These are phyloP conservation scores for Pseudofabraea citricarpa DNA, from an alignment of 2,329 filamentous ascomycete species.

Conservation along the genomic window DNA sequence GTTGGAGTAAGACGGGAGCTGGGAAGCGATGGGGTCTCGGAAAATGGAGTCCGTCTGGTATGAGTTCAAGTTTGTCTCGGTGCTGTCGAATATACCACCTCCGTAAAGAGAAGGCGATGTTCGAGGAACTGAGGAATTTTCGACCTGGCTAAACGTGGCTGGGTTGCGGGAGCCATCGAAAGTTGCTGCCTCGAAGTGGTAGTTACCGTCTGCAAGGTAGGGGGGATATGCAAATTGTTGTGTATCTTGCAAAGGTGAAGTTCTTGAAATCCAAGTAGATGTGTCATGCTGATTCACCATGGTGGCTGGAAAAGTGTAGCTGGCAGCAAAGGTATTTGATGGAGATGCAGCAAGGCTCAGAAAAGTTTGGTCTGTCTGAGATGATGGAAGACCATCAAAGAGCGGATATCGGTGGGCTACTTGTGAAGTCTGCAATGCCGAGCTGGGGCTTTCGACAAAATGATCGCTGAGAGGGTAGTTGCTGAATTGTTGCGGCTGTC, in stretches of 20 bases:
- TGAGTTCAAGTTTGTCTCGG: constrained; percentile 9
- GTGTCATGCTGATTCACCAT: constrained; percentile 16
- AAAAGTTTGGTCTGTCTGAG: constrained; percentile 16
- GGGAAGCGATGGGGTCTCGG: too few species aligned
- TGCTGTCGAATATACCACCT: constrained; percentile 8
- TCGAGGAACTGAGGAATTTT: constrained; percentile 14
- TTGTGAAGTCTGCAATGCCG: constrained; percentile 14
- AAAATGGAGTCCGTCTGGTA: constrained; percentile 12
- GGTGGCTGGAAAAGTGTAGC: constrained; percentile 13
- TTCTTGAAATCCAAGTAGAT: constrained; percentile 13
- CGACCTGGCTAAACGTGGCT: constrained; percentile 4
- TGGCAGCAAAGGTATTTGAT: constrained; percentile 9
- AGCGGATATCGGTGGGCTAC: constrained; percentile 16
- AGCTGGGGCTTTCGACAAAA: constrained; percentile 13
- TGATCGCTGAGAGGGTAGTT: constrained; percentile 17
- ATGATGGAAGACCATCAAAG: constrained; percentile 21
- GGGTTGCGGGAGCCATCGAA: constrained; percentile 10
- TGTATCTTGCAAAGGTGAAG: constrained; percentile 7
- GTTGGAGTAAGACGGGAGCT: too few species aligned
- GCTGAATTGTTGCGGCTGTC: constrained; percentile 14
- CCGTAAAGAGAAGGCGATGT: constrained; percentile 13
- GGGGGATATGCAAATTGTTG: constrained; percentile 7
- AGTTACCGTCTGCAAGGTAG: constrained; percentile 4
- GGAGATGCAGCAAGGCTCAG: constrained; percentile 13
- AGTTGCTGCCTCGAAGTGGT: constrained; percentile 15